Base-by-base conservation (phyloP, 768 basidiomycete species). In the Russula sp. region DNA sequence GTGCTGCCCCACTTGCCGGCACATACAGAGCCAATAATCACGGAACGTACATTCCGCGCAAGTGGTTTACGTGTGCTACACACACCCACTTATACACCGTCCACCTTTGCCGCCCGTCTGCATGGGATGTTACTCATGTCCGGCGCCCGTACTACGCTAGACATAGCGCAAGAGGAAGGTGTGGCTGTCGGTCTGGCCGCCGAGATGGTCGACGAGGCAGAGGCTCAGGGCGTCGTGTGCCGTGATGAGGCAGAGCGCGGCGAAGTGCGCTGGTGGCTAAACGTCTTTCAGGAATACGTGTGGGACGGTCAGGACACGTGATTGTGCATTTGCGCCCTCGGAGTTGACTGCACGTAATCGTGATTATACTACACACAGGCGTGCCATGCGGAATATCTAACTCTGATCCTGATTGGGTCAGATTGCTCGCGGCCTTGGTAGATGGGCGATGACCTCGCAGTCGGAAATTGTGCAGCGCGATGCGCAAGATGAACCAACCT, bases 11-110 rank as follows among this genome's bases (percentile, higher is more conserved):
- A 83, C 59, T 79, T 98, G 14, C 80, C 85, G 0, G 64, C 70
- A 1, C 79, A 84, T 70, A 94, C 91, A 0, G 70, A 74, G 14
- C 92, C 91, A 2, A 79, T 84, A 1, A 85, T 98, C 64, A 76
- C 78, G 42, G 77, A 79, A 42, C 84, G 91, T 48, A 81, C 79
- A 4, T 89, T 98, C 70, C 71, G 74, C 2, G 73, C 79, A 8
- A 89, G 90, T 0, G 89, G 89, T 0, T 78, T 97, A 2, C 80
- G 78, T 10, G 91, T 98, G 39, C 79, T 98, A 0, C 91, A 96
- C 73, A 91, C 89, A 1, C 91, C 94, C 4, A 78, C 79, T 1
- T 97, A 87, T 75, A 79, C 87, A 0, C 81, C 81, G 40, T 75
- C 78, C 0, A 80, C 87, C 0, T 94, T 98, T 70, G 75, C 85